Base-by-base conservation (phyloP, 345 rosid genomes). In the Acer yangbiense region DNA sequence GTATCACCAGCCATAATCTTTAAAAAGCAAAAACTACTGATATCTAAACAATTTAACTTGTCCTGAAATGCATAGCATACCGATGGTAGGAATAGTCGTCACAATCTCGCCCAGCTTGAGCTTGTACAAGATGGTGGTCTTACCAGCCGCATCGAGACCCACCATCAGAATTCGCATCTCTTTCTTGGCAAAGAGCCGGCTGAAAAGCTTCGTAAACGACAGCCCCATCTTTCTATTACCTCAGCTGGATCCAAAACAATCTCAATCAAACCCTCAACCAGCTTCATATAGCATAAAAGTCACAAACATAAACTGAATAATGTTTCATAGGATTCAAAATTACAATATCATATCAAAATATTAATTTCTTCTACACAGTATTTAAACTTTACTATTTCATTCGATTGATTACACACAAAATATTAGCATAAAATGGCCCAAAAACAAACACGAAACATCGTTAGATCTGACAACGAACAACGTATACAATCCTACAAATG, bases 61-160 rank as follows among this genome's bases (percentile, higher is more conserved):
- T 5, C 21, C 3, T 25, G 17, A 58, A 5, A 32, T 35, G 17
- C 29, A 20, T 20, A 29, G 74, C 89, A 80, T 71, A 90, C 92
- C 94, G 29, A 90, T 90, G n/a, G 94, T 88, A 23, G 94, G 94
- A 69, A 90, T 90, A 4, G 92, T 90, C 9, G 94, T 89, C 41
- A 90, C 94, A 29, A 90, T 90, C 87, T 90, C 92, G 3, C 94
- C 94, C 8, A 90, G 88, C 80, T 90, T 89, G 77, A 90, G 91
- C 87, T 89, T 90, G 81, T 90, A 90, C 74, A 90, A 54, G 14
- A 90, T 90, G 73, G 94, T 90, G n/a, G 94, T 90, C 88, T 90
- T 90, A 82, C 85, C 85, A 66, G 85, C 85, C 1, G 85, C 85
- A 25, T 82, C 81, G 4, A 82, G 82, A 75, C 85, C 85, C 41